Evolutionary conservation across 345 rosid genomes (phyloP), one percentile per base, ranked within the genome.

Genomic region (Brassica rapa): DNA sequence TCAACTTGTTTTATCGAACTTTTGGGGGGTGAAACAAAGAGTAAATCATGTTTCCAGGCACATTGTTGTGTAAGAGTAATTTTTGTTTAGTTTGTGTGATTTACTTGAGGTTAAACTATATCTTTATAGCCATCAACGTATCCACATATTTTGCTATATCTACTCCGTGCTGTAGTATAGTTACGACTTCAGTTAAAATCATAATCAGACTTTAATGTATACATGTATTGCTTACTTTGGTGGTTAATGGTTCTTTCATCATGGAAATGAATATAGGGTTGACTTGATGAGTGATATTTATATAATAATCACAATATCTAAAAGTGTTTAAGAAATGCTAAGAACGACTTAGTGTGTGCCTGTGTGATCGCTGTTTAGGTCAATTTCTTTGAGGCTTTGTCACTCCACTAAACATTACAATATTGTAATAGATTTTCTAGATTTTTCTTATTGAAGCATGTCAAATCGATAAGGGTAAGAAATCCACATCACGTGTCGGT

Each of bases 391-490:
- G 67, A 64, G 72, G 72, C 70, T 70, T 70, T 70, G 33, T 55
- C 63, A 64, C 79, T 65, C 83, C 83, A 80, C 83, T 80, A 41
- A 69, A 69, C 68, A 75, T 70, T 9, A 53, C 57, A 57, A 37
- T 29, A 75, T 15, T 39, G 30, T 41, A 68, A 75, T 70, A 62
- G 19, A 21, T 62, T 35, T 62, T 74, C 72, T 32, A 66, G 60
- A 64, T 21, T 66, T 43, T 68, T 61, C 79, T 53, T 41, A 62
- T 15, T 16, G 25, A 70, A 69, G 66, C 68, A 63, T 80, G 83
- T 75, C 83, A 80, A 75, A 80, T 80, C 80, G 76, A 55, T 70
- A 30, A 75, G 21, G 80, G 76, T 80, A 75, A 70, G 72, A 80
- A 29, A 75, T 80, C 83, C 12, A 69, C 75, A 53, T 80, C 83